A percentile compares a stretch with the other conserved stretches of the same genome.
Evolutionary conservation across 257 asterid species (phyloP).

Genomic region (Anisodus acutangulus): DNA sequence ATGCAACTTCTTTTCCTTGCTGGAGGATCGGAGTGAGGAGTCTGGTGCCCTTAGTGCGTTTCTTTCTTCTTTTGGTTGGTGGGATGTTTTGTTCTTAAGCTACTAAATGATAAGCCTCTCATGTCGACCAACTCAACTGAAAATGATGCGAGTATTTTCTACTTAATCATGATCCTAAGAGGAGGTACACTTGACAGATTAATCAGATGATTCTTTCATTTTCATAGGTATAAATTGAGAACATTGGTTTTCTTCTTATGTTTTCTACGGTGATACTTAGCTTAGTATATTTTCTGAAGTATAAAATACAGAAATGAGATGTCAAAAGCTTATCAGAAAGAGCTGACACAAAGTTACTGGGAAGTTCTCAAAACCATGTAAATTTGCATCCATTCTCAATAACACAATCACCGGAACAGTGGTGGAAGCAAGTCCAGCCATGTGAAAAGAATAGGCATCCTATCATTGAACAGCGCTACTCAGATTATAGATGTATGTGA

Average conservation of each 20-base stretch:
- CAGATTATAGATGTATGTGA: background rate
- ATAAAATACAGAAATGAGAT: background rate
- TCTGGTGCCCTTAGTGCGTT: background rate
- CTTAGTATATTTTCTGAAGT: background rate
- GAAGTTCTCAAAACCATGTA: background rate
- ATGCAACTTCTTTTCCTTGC: background rate
- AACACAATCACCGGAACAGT: background rate
- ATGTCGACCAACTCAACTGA: background rate
- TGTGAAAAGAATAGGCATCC: background rate
- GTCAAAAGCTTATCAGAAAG: background rate
- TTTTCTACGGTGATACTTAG: background rate
- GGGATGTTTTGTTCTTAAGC: background rate
- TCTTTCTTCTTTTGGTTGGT: background rate
- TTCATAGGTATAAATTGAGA: background rate
- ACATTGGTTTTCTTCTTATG: background rate
- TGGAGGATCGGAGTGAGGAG: background rate
- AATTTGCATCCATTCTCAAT: background rate
- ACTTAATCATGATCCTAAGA: background rate
- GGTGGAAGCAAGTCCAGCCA: background rate
- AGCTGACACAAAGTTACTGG: background rate
- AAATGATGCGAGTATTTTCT: constrained; percentile 16
- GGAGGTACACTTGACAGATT: background rate
- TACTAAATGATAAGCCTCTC: background rate
- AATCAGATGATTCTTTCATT: background rate
- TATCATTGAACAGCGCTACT: constrained; percentile 7